phyloP scores from a whole-genome alignment of 2,329 filamentous ascomycete species.

The Herpomyces periplanetae region DNA sequence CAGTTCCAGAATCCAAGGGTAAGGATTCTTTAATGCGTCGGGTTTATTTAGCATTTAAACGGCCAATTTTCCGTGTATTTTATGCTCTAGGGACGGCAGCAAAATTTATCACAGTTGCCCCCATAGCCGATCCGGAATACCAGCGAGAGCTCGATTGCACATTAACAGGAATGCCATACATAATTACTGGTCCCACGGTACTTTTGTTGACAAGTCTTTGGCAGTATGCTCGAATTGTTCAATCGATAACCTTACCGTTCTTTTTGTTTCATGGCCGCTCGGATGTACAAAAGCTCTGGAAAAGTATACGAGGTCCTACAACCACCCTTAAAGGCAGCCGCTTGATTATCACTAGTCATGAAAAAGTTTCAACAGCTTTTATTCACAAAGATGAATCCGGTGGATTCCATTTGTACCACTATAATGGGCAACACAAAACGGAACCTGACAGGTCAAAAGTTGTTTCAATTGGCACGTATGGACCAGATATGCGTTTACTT shows the following conservation, averaged over 20 bases:
- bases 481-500: slow-evolving; percentile 10
- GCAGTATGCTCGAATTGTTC: slow-evolving; percentile 10
- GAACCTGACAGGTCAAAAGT: too few species aligned
- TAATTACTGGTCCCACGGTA: slow-evolving; percentile 8
- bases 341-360: slow-evolving; percentile 11
- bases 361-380: slow-evolving; percentile 13
- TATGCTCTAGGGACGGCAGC: slow-evolving; percentile 9
- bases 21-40: too few species aligned
- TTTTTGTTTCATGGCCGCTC: slow-evolving; percentile 13
- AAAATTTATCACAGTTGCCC: slow-evolving; percentile 12
- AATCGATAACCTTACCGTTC: slow-evolving; percentile 10
- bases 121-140: slow-evolving; percentile 14
- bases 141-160: slow-evolving; percentile 12
- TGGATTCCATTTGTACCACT: slow-evolving; percentile 7
- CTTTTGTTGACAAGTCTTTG: slow-evolving; percentile 11
- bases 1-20: too few species aligned
- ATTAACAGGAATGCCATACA: slow-evolving; percentile 6
- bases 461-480: too few species aligned
- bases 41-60: slow-evolving; percentile 6
- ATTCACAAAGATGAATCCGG: slow-evolving; percentile 8
- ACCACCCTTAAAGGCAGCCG: slow-evolving; percentile 11
- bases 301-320: slow-evolving; percentile 12
- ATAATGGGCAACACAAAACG: too few species aligned
- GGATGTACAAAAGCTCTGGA: slow-evolving; percentile 11
- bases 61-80: slow-evolving; percentile 9